Conservation (phyloP, 768 basidiomycete species). For the Harrya chromipes region DNA sequence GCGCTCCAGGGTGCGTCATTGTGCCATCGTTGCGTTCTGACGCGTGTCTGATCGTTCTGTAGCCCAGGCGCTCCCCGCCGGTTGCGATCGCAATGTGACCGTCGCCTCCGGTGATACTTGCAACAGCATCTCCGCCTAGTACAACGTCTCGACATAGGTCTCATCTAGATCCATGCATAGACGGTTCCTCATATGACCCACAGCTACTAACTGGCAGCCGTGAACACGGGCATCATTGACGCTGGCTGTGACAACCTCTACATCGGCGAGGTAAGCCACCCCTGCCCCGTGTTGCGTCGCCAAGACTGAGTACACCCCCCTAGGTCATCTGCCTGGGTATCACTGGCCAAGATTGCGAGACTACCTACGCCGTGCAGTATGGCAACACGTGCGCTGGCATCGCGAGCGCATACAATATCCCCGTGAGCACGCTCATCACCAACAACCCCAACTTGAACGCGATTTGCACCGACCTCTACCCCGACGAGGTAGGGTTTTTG, state of each 20-base stretch:
- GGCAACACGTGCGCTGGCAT: conserved; percentile 55
- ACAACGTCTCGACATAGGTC: conserved; percentile 62
- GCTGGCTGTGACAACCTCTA: conserved; percentile 54
- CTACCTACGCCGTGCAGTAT: conserved; percentile 42
- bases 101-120: conserved; percentile 59
- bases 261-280: conserved; percentile 41
- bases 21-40: background rate
- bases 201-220: conserved; percentile 57
- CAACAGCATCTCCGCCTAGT: conserved; percentile 56
- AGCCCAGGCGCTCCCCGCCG: conserved; percentile 42
- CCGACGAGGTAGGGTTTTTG: conserved; percentile 47
- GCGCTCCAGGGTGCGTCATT: conserved; percentile 18
- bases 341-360: conserved; percentile 52
- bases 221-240: conserved; percentile 49
- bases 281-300: too few relatives aligned
- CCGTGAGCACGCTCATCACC: conserved; percentile 42
- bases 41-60: conserved; percentile 2
- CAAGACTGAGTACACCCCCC: background rate
- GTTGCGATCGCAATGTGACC: conserved; percentile 61
- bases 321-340: conserved; percentile 54
- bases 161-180: background rate
- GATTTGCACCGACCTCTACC: conserved; percentile 53
- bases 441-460: conserved; percentile 67
- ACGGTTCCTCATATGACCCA: background rate
- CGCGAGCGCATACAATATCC: conserved; percentile 38